These are phyloP conservation scores for Mortierella sp. DNA, from an alignment of 371 early-diverging fungal genomes.

Conservation along the genomic window DNA sequence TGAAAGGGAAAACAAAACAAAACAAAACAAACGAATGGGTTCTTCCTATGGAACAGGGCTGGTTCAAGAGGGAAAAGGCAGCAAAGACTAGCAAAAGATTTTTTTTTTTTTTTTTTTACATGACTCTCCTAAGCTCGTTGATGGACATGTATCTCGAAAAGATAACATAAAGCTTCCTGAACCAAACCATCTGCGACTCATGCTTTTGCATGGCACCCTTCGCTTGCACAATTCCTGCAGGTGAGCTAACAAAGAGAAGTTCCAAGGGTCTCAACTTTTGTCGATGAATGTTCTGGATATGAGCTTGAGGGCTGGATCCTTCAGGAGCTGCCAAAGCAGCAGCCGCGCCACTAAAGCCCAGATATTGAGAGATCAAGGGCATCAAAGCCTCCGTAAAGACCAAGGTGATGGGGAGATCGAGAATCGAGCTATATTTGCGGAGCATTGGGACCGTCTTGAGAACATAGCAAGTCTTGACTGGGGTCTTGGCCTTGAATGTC, in stretches of 20 bases:
- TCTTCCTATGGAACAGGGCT: no score
- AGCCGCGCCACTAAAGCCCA: constrained; percentile 20
- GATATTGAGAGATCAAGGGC: constrained; percentile 26
- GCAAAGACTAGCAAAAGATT: neutral
- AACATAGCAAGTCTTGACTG: constrained; percentile 60
- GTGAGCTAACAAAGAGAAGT: constrained; percentile 65
- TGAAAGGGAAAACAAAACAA: no score
- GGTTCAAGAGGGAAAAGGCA: no score
- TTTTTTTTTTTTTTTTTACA: constrained; percentile 21
- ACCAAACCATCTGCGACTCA: constrained; percentile 94
- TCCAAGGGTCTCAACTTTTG: constrained; percentile 20
- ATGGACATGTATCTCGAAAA: constrained; percentile 96
- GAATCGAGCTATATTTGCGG: constrained; percentile 82
- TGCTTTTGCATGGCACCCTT: constrained; percentile 89
- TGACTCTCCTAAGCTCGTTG: constrained; percentile 67
- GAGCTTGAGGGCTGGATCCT: constrained; percentile 2
- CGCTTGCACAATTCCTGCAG: constrained; percentile 52
- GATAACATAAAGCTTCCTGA: constrained; percentile 90
- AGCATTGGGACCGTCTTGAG: constrained; percentile 71
- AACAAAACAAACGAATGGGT: no score
- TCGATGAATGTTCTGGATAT: neutral
- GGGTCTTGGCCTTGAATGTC: constrained; percentile 46
- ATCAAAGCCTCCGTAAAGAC: constrained; percentile 34
- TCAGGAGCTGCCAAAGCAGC: constrained; percentile 3
- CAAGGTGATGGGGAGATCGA: constrained; percentile 61